Evolutionary conservation across 768 basidiomycete species (phyloP), one percentile per base, ranked within the genome.

Genomic region (Termitomyces bulborhizus): DNA sequence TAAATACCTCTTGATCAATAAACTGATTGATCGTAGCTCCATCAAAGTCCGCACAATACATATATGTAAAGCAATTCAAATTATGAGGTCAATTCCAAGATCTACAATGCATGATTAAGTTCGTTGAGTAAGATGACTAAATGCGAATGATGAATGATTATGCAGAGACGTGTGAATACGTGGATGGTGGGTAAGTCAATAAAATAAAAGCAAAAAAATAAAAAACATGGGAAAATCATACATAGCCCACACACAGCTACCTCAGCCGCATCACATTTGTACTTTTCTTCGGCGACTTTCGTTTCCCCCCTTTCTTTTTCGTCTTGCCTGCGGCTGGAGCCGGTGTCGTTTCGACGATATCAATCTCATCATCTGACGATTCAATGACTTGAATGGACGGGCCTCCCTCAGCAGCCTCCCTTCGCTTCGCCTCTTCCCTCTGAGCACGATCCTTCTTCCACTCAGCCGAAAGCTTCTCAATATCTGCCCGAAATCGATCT

Each of bases 361-460:
- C 73, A 43, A 77, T 66, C 13, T 77, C 76, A 47, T 67, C 69
- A 53, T 79, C 78, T 15, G 74, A 73, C 4, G 69, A 68, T 9
- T 67, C 69, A 9, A 64, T 60, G 42, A 65, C 60, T 26, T 67
- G 66, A 3, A 62, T 39, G 6, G 53, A n/a, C 9, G 27, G 56
- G 13, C 29, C 62, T 32, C 58, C 63, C 43, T 71, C 70, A 12
- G 53, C 61, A 39, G 63, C 68, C 54, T 70, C 69, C 54, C 65
- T 70, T 63, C 74, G 71, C 64, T 73, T 69, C 26, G 66, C 69
- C 54, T 71, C 67, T 55, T 71, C 69, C 58, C 71, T 74, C 27
- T 66, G 66, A 13, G 66, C 74, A 40, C 77, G 77, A 37, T 71
- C 69, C 47, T 70, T 69, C 63, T 75, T 78, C 80, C 84, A 86